phyloP scores from a whole-genome alignment of 1,284 basidiomycete species.

The Cutaneotrichosporon cutaneum region DNA sequence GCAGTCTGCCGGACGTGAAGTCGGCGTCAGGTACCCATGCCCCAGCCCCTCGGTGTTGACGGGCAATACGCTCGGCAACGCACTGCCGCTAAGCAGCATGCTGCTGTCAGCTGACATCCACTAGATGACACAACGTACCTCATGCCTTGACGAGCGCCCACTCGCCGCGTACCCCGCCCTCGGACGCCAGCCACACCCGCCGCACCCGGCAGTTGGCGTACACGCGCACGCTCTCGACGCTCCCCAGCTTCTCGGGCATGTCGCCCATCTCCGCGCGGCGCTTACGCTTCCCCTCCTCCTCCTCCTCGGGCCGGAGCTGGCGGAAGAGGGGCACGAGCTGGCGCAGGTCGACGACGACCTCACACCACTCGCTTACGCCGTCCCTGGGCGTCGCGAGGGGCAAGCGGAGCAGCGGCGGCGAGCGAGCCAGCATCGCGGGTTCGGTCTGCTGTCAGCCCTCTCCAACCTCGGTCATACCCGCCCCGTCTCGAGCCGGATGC shows the following conservation, averaged over 20 bases:
- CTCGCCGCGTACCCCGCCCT: conserved; percentile 15
- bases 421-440: conserved; percentile 58
- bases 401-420: conserved; percentile 66
- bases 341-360: conserved; percentile 63
- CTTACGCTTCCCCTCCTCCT: conserved; percentile 7
- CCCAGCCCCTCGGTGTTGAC: too few species aligned
- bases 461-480: conserved; percentile 64
- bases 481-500: conserved; percentile 72
- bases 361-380: conserved; percentile 72
- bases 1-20: too few species aligned
- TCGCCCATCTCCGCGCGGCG: conserved; percentile 7
- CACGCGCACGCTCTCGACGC: conserved; percentile 69
- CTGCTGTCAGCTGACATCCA: too few species aligned
- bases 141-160: conserved; percentile 9
- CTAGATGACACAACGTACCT: too few species aligned
- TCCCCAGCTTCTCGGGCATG: conserved; percentile 62
- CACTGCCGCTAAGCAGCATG: too few species aligned
- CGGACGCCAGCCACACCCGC: conserved; percentile 66
- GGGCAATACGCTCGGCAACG: too few species aligned
- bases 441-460: conserved; percentile 56
- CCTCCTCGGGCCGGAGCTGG: background rate
- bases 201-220: conserved; percentile 77
- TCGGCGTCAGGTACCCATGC: too few species aligned
- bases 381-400: conserved; percentile 65
- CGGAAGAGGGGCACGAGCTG: conserved; percentile 64